A percentile compares a stretch with the other conserved stretches of the same genome.
These are phyloP conservation scores for Geopyxis carbonaria DNA, from an alignment of 495 filamentous ascomycete species.

Conservation along the genomic window DNA sequence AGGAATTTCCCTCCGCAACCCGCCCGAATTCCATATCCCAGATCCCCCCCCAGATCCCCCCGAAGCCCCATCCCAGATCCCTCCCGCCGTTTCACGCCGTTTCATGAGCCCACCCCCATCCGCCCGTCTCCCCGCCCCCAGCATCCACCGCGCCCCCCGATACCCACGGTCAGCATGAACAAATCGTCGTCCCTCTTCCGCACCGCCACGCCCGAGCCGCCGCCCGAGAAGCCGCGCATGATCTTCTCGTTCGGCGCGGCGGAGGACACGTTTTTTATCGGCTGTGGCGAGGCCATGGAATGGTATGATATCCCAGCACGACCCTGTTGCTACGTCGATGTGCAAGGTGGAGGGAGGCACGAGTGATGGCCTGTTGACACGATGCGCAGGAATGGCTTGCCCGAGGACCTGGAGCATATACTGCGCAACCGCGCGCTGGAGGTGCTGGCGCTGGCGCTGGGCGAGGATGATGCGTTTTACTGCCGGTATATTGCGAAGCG, in stretches of 20 bases:
- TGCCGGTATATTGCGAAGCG: constrained; percentile 2
- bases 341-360: no score
- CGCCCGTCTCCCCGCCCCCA: no score
- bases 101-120: no score
- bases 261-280: constrained; percentile 4
- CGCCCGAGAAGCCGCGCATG: constrained; percentile 5
- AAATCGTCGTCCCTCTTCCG: no score
- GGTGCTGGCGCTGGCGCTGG: constrained; percentile 2
- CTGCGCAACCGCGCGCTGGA: constrained; percentile 1
- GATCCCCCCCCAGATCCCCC: no score
- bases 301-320: background rate
- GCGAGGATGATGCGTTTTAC: constrained; percentile 4
- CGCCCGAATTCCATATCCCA: no score
- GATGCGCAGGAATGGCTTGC: constrained; percentile 1
- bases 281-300: constrained; percentile 3
- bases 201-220: no score
- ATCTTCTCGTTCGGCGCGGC: constrained; percentile 4
- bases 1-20: no score
- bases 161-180: no score
- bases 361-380: background rate
- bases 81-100: no score
- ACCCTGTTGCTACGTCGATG: background rate
- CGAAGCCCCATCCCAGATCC: no score
- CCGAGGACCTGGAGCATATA: constrained; percentile 3
- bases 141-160: no score